A percentile compares a stretch with the other conserved stretches of the same genome.
These are phyloP conservation scores for Heritiera fomes DNA, from an alignment of 345 rosid species.

Conservation along the genomic window DNA sequence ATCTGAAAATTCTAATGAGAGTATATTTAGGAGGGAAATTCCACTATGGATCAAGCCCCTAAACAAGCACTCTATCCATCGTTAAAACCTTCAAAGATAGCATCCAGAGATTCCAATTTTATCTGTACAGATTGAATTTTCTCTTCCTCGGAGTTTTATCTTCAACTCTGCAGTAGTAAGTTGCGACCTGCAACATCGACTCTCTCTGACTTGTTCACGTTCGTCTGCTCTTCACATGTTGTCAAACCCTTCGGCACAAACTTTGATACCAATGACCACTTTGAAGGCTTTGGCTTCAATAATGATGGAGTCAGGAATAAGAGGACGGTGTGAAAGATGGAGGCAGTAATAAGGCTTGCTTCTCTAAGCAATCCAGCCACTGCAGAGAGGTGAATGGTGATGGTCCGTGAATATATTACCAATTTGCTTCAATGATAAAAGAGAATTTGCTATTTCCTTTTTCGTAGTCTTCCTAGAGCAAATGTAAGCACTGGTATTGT, in stretches of 20 bases:
- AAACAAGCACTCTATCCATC: conserved; percentile 55
- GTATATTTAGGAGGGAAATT: conserved; percentile 58
- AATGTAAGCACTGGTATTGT: conserved; percentile 36
- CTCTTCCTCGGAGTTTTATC: conserved; percentile 31
- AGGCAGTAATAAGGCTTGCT: conserved; percentile 40
- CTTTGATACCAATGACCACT: conserved; percentile 47
- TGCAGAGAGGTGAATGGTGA: conserved; percentile 21
- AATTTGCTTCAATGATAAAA: conserved; percentile 41
- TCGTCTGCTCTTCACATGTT: conserved; percentile 1
- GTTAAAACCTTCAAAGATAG: conserved; percentile 52
- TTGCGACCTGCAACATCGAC: conserved; percentile 44
- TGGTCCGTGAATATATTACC: conserved; percentile 20
- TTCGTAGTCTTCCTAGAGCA: conserved; percentile 47
- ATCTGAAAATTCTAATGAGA: conserved; percentile 32
- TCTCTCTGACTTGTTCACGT: too few relatives aligned
- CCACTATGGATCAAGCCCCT: conserved; percentile 56
- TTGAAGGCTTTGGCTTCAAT: conserved; percentile 35
- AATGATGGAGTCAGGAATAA: conserved; percentile 41
- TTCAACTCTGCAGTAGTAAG: conserved; percentile 21
- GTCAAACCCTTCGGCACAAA: conserved; percentile 38
- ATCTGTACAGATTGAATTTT: conserved; percentile 38
- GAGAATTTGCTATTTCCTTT: conserved; percentile 41
- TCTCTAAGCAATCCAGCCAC: conserved; percentile 37
- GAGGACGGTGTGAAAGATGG: conserved; percentile 40
- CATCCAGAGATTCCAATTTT: conserved; percentile 46